phyloP scores from a whole-genome alignment of 176 grass and related monocot genomes.

The Ampelocalamus luodianensis region DNA sequence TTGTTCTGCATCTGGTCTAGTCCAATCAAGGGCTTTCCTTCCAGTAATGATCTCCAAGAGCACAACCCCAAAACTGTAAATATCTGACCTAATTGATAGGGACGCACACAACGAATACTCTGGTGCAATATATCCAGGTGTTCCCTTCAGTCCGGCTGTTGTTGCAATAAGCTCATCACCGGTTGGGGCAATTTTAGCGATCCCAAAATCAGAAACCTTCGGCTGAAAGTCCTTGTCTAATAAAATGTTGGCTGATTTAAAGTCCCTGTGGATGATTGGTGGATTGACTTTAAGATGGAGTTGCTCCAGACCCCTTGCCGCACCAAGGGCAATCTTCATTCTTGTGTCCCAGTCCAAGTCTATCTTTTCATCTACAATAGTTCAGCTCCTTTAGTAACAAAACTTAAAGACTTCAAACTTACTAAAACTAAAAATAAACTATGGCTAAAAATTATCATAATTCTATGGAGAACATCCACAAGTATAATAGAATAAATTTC shows the following conservation, averaged over 20 bases:
- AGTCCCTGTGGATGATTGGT: conserved; percentile 27
- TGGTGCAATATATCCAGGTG: background rate
- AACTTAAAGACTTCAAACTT: no score
- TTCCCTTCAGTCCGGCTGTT: background rate
- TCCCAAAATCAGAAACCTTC: conserved; percentile 34
- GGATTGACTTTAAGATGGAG: background rate
- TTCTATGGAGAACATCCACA: no score
- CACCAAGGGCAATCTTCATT: conserved; percentile 19
- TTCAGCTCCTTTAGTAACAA: no score
- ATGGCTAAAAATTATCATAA: no score
- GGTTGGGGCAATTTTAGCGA: conserved; percentile 23
- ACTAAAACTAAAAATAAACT: no score
- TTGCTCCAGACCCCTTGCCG: conserved; percentile 5
- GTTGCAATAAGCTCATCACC: background rate
- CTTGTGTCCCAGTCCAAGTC: conserved; percentile 10
- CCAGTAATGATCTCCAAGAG: conserved; percentile 37
- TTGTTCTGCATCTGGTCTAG: background rate
- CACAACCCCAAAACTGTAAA: conserved; percentile 37
- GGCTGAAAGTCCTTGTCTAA: background rate
- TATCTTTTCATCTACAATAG: background rate
- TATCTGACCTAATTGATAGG: background rate
- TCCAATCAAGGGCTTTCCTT: background rate
- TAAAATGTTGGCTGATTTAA: conserved; percentile 27
- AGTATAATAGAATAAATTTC: no score
- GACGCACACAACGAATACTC: background rate